These are phyloP conservation scores for Cryptosporidium xiaoi DNA, from an alignment of 169 alveolate genomes.

Conservation along the genomic window DNA sequence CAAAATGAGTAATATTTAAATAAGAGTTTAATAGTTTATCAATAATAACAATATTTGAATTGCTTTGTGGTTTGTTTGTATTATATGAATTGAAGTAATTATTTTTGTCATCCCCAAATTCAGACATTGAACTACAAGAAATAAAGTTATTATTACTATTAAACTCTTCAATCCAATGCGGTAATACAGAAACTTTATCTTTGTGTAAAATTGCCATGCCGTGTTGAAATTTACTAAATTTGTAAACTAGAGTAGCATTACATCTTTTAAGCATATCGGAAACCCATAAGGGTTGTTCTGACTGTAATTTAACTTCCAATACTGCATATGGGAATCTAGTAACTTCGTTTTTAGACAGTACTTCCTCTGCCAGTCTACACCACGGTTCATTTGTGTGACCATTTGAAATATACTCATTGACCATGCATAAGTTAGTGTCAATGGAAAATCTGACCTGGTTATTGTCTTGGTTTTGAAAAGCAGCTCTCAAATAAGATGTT, in stretches of 20 bases:
- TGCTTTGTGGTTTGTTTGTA: not conserved
- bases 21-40: slow-evolving; percentile 40
- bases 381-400: slow-evolving; percentile 78
- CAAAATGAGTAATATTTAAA: slow-evolving; percentile 18
- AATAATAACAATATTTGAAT: not conserved
- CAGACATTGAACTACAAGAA: slow-evolving; percentile 56
- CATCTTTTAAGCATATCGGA: slow-evolving; percentile 75
- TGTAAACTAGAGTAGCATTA: slow-evolving; percentile 79
- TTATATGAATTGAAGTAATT: not conserved
- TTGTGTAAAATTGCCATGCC: slow-evolving; percentile 82
- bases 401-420: slow-evolving; percentile 78
- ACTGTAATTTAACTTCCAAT: slow-evolving; percentile 79
- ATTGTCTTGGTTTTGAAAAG: slow-evolving; percentile 81
- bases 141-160: slow-evolving; percentile 39
- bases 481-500: slow-evolving; percentile 83
- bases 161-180: slow-evolving; percentile 79
- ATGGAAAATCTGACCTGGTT: slow-evolving; percentile 81
- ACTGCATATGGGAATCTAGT: slow-evolving; percentile 79
- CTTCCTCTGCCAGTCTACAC: slow-evolving; percentile 85
- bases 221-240: slow-evolving; percentile 81
- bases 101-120: slow-evolving; percentile 1
- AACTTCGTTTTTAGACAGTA: slow-evolving; percentile 79
- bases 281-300: slow-evolving; percentile 82
- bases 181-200: slow-evolving; percentile 77
- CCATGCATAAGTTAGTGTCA: slow-evolving; percentile 84